Conservation (phyloP, 176 grass and related monocot genomes). For the Olyra latifolia region DNA sequence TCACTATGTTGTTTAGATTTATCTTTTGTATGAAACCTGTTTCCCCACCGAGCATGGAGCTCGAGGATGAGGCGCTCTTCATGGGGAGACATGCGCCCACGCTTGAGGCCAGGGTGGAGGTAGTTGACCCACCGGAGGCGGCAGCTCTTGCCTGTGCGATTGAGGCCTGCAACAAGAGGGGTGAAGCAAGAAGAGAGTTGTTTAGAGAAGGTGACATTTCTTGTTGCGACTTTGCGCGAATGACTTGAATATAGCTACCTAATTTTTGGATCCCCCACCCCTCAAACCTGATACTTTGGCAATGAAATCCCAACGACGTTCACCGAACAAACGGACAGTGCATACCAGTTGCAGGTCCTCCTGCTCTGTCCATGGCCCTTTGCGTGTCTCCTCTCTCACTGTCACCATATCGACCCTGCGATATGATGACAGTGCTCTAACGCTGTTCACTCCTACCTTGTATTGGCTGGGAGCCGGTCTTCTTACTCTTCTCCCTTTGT, state of each 20-base stretch:
- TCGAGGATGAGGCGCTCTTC: slow-evolving; percentile 89
- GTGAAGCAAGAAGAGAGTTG: slow-evolving; percentile 31
- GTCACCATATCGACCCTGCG: slow-evolving; percentile 64
- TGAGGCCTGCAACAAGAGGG: slow-evolving; percentile 61
- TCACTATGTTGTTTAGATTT: background rate
- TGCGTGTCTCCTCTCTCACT: slow-evolving; percentile 76
- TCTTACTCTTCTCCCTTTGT: slow-evolving; percentile 49
- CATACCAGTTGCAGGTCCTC: slow-evolving; percentile 99
- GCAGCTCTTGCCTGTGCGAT: slow-evolving; percentile 85
- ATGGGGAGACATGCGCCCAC: slow-evolving; percentile 77
- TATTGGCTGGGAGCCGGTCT: slow-evolving; percentile 44
- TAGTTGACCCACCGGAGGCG: slow-evolving; percentile 94
- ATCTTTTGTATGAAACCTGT: slow-evolving; percentile 55
- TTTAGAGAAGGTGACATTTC: slow-evolving; percentile 35
- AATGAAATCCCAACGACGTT: slow-evolving; percentile 99
- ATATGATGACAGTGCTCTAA: slow-evolving; percentile 32
- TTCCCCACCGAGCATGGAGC: slow-evolving; percentile 86
- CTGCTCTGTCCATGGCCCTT: slow-evolving; percentile 86
- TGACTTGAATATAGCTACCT: slow-evolving; percentile 37
- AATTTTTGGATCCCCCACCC: slow-evolving; percentile 82
- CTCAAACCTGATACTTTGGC: slow-evolving; percentile 99
- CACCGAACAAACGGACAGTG: slow-evolving; percentile 94
- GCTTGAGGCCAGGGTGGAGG: slow-evolving; percentile 88
- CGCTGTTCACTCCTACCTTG: slow-evolving; percentile 49
- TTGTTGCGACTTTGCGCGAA: slow-evolving; percentile 50